A percentile compares a stretch with the other conserved stretches of the same genome.
phyloP scores from a whole-genome alignment of 2,329 filamentous ascomycete species.

The Myriangium duriaei region DNA sequence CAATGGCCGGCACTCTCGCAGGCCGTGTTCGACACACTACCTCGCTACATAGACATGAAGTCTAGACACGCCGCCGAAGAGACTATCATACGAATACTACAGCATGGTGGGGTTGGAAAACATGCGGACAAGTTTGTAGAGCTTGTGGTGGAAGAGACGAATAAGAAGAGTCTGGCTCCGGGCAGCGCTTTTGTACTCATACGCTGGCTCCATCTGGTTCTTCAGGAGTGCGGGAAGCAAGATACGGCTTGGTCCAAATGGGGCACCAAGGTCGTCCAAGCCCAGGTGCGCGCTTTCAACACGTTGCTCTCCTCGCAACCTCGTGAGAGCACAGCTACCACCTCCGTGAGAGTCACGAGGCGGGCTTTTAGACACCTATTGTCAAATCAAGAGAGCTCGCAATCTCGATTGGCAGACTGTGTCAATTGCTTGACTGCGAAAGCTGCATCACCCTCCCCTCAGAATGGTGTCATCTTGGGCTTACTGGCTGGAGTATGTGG shows the following conservation, averaged over 20 bases:
- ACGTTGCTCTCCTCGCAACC: constrained; percentile 57
- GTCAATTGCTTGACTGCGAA: constrained; percentile 60
- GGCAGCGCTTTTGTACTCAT: constrained; percentile 77
- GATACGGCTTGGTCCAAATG: constrained; percentile 51
- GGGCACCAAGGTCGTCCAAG: constrained; percentile 51
- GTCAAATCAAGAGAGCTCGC: constrained; percentile 42
- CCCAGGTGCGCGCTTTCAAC: constrained; percentile 63
- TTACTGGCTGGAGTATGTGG: constrained; percentile 78
- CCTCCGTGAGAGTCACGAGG: constrained; percentile 64
- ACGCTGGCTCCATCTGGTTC: constrained; percentile 75
- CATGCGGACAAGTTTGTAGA: constrained; percentile 52
- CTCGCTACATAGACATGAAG: constrained; percentile 71
- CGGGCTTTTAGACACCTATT: constrained; percentile 68
- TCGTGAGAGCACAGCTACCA: constrained; percentile 54
- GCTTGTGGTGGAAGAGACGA: constrained; percentile 57
- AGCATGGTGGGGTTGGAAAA: constrained; percentile 42
- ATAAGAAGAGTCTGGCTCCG: constrained; percentile 64
- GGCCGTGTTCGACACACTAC: constrained; percentile 75
- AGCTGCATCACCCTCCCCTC: constrained; percentile 48
- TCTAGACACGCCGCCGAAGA: constrained; percentile 73
- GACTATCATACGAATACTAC: constrained; percentile 60
- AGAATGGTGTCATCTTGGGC: constrained; percentile 67
- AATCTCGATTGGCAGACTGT: constrained; percentile 49
- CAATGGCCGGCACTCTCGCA: constrained; percentile 35
- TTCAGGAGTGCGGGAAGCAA: constrained; percentile 55